Percentiles rank a stretch among this genome's conserved stretches.
These are phyloP conservation scores for Microbotryum saponariae DNA, from an alignment of 1,284 basidiomycete genomes.

Conservation along the genomic window DNA sequence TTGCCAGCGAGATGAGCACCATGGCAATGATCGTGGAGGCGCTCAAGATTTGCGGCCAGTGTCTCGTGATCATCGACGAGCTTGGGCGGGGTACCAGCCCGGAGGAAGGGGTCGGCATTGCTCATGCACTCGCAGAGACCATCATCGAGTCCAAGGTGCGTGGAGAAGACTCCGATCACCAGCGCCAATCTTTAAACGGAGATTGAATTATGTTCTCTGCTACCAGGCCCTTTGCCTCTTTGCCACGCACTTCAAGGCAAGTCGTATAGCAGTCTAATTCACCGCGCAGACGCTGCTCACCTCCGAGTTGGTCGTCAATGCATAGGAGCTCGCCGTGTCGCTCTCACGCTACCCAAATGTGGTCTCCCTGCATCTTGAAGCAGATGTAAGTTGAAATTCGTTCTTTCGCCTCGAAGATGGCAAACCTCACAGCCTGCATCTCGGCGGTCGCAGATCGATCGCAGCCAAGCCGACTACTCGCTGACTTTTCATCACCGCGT, in stretches of 20 bases:
- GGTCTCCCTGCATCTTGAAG: constrained; percentile 66
- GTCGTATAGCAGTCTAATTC: not conserved
- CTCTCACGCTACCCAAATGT: constrained; percentile 37
- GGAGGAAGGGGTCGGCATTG: constrained; percentile 60
- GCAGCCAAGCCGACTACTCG: constrained; percentile 52
- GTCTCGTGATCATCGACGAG: constrained; percentile 82
- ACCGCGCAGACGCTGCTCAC: not conserved
- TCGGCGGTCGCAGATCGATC: constrained; percentile 11
- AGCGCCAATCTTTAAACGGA: not conserved
- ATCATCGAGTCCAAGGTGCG: constrained; percentile 61
- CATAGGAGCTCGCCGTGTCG: constrained; percentile 51
- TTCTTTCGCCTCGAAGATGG: not conserved
- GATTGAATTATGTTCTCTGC: not conserved
- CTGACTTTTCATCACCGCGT: constrained; percentile 55
- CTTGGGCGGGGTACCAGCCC: constrained; percentile 51
- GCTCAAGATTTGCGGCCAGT: constrained; percentile 42
- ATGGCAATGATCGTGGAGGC: constrained; percentile 76
- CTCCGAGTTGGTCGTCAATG: constrained; percentile 39
- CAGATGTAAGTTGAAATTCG: constrained; percentile 51
- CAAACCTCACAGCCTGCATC: not conserved
- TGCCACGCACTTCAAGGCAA: constrained; percentile 57
- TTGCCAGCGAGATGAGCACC: constrained; percentile 78
- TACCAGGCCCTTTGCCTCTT: constrained; percentile 74
- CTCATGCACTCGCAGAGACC: constrained; percentile 83
- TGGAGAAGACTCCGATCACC: not conserved